Evolutionary conservation across 805 yeast species (phyloP), one percentile per base, ranked within the genome.

Genomic region (Saccharomycopsis capsularis): DNA sequence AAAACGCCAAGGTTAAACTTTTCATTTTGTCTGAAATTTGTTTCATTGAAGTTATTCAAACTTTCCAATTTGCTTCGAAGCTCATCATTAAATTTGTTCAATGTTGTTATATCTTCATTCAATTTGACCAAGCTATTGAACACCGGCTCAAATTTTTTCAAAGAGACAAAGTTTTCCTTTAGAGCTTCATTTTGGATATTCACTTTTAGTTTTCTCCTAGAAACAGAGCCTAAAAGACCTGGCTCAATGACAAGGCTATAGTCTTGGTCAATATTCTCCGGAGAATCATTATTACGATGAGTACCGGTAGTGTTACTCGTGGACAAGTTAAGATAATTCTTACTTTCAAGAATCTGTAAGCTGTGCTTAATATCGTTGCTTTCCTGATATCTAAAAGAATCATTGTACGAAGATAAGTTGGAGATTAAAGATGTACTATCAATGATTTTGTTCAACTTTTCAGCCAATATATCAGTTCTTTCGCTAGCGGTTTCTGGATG

Each of bases 131-230:
- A 34, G 30, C 42, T 46, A 16, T 43, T 34, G 16, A 40, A 74
- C 53, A 67, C 73, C 43, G 68, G 73, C 56, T 62, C 71, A 47
- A 70, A 73, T 36, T 65, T 70, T 54, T 68, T 70, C 36, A 78
- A 57, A 0, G 71, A 73, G 47, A 73, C 66, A 51, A 76, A 63
- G 56, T 83, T 83, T 51, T 74, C 77, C 47, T 71, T 73, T 36
- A 83, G 63, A 13, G 27, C 83, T 60, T 82, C 85, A 25, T 68
- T 66, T 57, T 84, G 90, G 19, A 84, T 67, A 37, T 73, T 77
- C 39, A 80, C 77, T 48, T 81, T 68, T 44, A 85, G 65, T 35
- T 76, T 70, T 58, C 82, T 74, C 55, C 95, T 69, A 1, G 80
- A 67, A 32, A 81, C 67, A 2, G 81, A 73, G 0, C 91, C 91